A percentile compares a stretch with the other conserved stretches of the same genome.
These are phyloP conservation scores for Coemansia sp. DNA, from an alignment of 371 early-diverging fungal genomes.

Conservation along the genomic window DNA sequence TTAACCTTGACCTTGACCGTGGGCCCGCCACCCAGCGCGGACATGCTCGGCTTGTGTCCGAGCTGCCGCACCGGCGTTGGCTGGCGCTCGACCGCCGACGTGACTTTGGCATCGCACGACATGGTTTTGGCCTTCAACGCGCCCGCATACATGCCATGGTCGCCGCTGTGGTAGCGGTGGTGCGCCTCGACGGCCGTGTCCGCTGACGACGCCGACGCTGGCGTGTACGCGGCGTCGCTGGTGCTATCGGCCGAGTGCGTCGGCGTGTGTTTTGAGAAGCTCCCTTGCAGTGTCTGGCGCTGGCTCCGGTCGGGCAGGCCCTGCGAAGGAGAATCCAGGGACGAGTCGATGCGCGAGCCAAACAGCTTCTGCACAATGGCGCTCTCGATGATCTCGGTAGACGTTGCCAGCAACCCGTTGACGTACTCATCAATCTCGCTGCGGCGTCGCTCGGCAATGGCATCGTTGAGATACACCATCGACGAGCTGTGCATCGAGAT, in stretches of 20 bases:
- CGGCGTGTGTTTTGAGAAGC: conserved; percentile 27
- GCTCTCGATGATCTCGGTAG: conserved; percentile 22
- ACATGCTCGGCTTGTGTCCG: conserved; percentile 29
- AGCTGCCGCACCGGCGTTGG: conserved; percentile 28
- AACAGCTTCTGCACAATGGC: conserved; percentile 36
- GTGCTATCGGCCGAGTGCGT: conserved; percentile 33
- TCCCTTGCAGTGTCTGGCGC: background rate
- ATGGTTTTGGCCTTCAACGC: conserved; percentile 15
- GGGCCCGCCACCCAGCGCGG: conserved; percentile 17
- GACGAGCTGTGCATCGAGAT: conserved; percentile 40
- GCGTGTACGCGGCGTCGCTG: conserved; percentile 25
- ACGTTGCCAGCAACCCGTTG: conserved; percentile 28
- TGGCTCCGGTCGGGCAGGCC: conserved; percentile 8
- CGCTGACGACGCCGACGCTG: conserved; percentile 37
- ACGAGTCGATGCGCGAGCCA: conserved; percentile 31
- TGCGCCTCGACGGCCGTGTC: conserved; percentile 32
- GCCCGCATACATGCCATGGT: conserved; percentile 9
- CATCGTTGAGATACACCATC: conserved; percentile 43
- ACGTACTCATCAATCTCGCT: conserved; percentile 39
- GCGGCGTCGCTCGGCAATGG: conserved; percentile 45
- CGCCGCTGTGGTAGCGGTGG: conserved; percentile 6
- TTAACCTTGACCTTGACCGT: conserved; percentile 69
- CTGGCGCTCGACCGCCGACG: background rate
- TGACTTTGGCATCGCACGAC: conserved; percentile 22
- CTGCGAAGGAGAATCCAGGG: conserved; percentile 2